Base-by-base conservation (phyloP, 768 basidiomycete genomes). In the Postia placenta region DNA sequence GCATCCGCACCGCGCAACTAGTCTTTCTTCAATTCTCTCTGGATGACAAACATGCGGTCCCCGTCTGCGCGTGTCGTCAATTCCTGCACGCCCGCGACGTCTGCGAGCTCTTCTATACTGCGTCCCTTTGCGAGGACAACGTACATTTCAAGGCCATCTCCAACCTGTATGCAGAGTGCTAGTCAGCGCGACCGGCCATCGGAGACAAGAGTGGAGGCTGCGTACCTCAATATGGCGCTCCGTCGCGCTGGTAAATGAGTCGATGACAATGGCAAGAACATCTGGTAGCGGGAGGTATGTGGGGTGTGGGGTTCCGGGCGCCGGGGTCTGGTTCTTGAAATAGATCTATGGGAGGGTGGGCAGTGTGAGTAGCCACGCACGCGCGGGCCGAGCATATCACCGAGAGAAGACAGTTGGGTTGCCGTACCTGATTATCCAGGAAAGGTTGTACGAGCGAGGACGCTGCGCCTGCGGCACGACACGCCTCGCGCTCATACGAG, bases 211-310 rank as follows among this genome's bases (percentile, higher is more conserved):
- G 22, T 23, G 23, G 3, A 19, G 24, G 5, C 5, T 7, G 60
- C 74, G 53, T 53, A 89, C 89, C 81, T 98, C 94, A 63, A 98
- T 98, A 69, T 98, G 95, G 56, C 96, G 83, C 71, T 99, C 96
- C 12, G 96, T 98, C 23, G 96, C 96, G 56, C 90, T 81, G 23
- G 94, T 95, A 68, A 98, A 99, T 7, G 92, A 90, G 71, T 99
- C 95, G 52, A 92, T 87, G 59, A 97, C 91, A 64, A 99, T 80
- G 25, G 80, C 72, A 47, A 96, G 71, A 6, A 97, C 92, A 11
- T 81, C 81, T 20, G 74, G 62, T 50, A 99, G 73, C 14, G 93
- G 87, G 37, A 98, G 71, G 68, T 94, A 88, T 36, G 73, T 71
- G 19, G 95, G 92, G 60, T 90, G 86, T 37, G 79, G 72, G 28